These are phyloP conservation scores for Reticulascus tulasneorum DNA, from an alignment of 2,329 filamentous ascomycete genomes.

Conservation along the genomic window DNA sequence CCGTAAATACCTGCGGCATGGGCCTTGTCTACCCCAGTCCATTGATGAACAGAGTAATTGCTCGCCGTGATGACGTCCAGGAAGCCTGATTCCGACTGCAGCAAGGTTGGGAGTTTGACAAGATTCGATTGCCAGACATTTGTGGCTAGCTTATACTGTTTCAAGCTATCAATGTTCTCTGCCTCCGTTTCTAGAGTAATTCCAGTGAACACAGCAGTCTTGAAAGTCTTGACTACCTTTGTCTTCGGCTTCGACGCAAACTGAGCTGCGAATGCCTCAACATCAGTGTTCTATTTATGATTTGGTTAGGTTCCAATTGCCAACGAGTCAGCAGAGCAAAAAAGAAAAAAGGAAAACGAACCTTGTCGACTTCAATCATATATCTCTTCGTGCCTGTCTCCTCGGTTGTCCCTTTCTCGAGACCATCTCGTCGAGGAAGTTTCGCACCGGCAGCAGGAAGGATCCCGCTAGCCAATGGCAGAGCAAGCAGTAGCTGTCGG, in stretches of 20 bases:
- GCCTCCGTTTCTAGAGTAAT: constrained; percentile 7
- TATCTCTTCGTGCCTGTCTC: constrained; percentile 1
- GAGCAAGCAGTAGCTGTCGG: too few relatives aligned
- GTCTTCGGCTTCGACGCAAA: constrained; percentile 1
- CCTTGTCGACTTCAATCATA: constrained; percentile 2
- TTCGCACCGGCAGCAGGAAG: too few relatives aligned
- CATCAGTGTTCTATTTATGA: not conserved
- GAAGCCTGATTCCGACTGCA: not conserved
- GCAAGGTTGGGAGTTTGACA: constrained; percentile 4
- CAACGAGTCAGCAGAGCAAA: not conserved
- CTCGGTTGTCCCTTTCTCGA: too few relatives aligned
- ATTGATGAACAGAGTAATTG: constrained; percentile 31
- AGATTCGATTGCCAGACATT: constrained; percentile 16
- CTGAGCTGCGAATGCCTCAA: too few relatives aligned
- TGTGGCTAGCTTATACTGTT: constrained; percentile 24
- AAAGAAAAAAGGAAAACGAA: too few relatives aligned
- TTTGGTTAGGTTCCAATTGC: not conserved
- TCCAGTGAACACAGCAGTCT: constrained; percentile 16
- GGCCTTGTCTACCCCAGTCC: constrained; percentile 34
- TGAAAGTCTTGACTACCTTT: constrained; percentile 3
- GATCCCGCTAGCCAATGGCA: too few relatives aligned
- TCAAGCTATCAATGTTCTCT: constrained; percentile 3
- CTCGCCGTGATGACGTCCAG: not conserved
- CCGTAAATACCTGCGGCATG: constrained; percentile 32
- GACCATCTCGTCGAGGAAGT: too few relatives aligned